phyloP scores from a whole-genome alignment of 176 grass and related monocot genomes.

The Oryza rufipogon region DNA sequence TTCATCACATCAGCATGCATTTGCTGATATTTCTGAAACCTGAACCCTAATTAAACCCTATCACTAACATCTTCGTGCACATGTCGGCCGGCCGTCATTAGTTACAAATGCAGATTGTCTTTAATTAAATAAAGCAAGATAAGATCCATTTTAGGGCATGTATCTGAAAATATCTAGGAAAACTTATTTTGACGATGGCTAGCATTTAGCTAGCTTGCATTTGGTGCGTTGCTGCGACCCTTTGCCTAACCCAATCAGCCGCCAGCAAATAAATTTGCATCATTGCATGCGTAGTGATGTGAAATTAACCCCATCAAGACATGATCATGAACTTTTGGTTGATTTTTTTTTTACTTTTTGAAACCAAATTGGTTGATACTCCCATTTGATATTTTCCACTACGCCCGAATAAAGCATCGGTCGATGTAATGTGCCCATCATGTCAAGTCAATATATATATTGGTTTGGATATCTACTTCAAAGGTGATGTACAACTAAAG shows the following conservation, averaged over 20 bases:
- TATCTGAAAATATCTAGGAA: background rate
- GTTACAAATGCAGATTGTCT: background rate
- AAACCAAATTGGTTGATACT: too few species aligned
- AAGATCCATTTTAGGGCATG: background rate
- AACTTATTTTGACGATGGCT: background rate
- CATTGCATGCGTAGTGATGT: too few species aligned
- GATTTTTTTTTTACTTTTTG: background rate
- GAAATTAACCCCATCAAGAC: too few species aligned
- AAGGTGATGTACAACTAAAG: too few species aligned
- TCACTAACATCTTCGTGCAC: background rate
- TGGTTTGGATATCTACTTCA: background rate
- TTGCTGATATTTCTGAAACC: background rate
- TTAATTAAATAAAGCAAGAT: background rate
- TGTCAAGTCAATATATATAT: background rate
- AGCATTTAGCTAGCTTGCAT: background rate
- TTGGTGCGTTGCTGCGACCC: constrained; percentile 18
- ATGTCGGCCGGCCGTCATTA: background rate
- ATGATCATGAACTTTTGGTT: background rate
- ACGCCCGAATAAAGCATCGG: background rate
- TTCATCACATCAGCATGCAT: background rate
- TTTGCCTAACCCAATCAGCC: constrained; percentile 14
- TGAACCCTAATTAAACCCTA: background rate
- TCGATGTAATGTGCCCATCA: background rate
- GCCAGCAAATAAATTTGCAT: too few species aligned
- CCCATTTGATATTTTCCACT: background rate